Evolutionary conservation across 1,139 yeast genomes (phyloP), one percentile per base, ranked within the genome.

Genomic region (Kurtzmaniella quercitrusa): DNA sequence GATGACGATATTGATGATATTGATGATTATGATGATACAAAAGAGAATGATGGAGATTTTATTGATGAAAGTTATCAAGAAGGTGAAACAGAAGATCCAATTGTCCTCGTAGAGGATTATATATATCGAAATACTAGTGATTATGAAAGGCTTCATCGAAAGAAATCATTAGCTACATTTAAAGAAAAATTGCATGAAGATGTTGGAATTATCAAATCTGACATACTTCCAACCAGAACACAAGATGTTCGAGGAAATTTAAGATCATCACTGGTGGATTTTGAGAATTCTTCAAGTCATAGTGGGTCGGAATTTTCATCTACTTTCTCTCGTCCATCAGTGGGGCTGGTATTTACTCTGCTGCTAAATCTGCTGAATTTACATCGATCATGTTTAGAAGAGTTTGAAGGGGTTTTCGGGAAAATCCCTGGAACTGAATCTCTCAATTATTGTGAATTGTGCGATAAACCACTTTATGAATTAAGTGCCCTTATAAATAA

Each of bases 401-500:
- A 70, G 46, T 50, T 69, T 34, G 71, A 70, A 50, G 69, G 65
- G 41, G 65, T 72, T 15, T 70, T 70, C 51, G 75, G 76, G 18
- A 59, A 62, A 41, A 59, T 70, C 25, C 75, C 75, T 0, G 75
- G 75, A 7, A 50, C 67, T 10, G 68, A 67, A 41, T 52, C 63
- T 25, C 57, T 82, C 44, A 79, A 77, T 50, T 70, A 77, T 54
- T 83, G 90, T 55, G 80, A 81, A 19, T 65, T 82, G 12, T 83
- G 90, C 57, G 86, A 82, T 39, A 77, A 73, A 45, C 86, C 88
- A 7, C 58, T 83, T 18, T 83, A 82, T 56, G 89, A 82, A 48
- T 63, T 82, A 39, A 78, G 85, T 46, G 70, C 82, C 4, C 56
- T 77, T 34, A 55, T 70, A 40, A 62, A 60, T 48, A 58, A 53